Evolutionary conservation across 495 filamentous ascomycete genomes (phyloP).

Genomic region (Annulohypoxylon maeteangense): DNA sequence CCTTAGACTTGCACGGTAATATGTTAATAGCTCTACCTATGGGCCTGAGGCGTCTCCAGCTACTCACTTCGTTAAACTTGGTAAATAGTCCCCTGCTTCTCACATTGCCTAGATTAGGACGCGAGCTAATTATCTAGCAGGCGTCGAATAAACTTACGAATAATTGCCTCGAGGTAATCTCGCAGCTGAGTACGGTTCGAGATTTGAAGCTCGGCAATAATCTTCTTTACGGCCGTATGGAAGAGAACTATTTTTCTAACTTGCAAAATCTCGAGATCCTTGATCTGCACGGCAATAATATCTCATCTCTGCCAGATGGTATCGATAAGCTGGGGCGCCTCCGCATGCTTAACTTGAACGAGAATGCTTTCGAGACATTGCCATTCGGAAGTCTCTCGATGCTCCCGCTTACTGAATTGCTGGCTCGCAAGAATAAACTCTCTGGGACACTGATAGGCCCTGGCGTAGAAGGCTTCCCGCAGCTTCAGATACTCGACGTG

Average conservation of each 20-base stretch:
- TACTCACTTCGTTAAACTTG: constrained; percentile 83
- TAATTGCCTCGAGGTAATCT: constrained; percentile 74
- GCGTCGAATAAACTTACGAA: constrained; percentile 83
- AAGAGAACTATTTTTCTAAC: constrained; percentile 61
- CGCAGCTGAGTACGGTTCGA: constrained; percentile 72
- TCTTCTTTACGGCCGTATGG: constrained; percentile 71
- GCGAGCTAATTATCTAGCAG: constrained; percentile 51
- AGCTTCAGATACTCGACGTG: constrained; percentile 78
- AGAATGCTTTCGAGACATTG: constrained; percentile 76
- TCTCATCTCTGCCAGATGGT: constrained; percentile 78
- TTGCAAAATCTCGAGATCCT: constrained; percentile 78
- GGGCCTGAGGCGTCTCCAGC: constrained; percentile 76
- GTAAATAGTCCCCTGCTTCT: constrained; percentile 53
- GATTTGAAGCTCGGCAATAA: constrained; percentile 89
- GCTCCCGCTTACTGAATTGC: constrained; percentile 78
- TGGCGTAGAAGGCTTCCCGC: constrained; percentile 64
- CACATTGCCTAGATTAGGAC: background rate
- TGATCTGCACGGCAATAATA: constrained; percentile 82
- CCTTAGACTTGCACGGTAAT: constrained; percentile 89
- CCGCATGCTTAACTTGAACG: constrained; percentile 77
- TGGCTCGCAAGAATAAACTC: constrained; percentile 82
- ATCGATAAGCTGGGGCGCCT: constrained; percentile 72
- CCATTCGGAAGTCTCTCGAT: constrained; percentile 73
- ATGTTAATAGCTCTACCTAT: constrained; percentile 74
- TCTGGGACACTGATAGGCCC: constrained; percentile 74